Conservation (phyloP, 441 rosid species). For the Arabidopsis hybrid region DNA sequence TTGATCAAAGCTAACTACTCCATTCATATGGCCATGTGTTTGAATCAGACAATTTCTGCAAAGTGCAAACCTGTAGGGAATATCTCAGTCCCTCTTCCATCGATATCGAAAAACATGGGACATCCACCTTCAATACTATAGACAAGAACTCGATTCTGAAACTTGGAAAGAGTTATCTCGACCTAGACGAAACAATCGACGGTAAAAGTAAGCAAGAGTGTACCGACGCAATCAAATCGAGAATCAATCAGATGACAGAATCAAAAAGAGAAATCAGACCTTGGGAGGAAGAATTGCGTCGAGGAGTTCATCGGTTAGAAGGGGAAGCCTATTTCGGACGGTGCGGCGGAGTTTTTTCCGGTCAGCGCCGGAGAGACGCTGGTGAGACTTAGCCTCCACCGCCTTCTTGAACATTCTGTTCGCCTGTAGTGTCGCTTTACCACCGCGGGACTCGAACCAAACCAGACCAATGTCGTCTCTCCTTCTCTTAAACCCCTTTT, state of each 20-base stretch:
- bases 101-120: slow-evolving; percentile 87
- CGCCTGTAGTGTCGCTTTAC: slow-evolving; percentile 17
- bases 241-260: slow-evolving; percentile 19
- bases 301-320: slow-evolving; percentile 73
- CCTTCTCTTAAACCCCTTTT: slow-evolving; percentile 21
- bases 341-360: slow-evolving; percentile 80
- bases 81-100: slow-evolving; percentile 85
- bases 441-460: slow-evolving; percentile 26
- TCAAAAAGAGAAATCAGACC: slow-evolving; percentile 42
- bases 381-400: slow-evolving; percentile 85
- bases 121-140: slow-evolving; percentile 81
- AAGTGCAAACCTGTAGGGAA: slow-evolving; percentile 82
- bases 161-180: slow-evolving; percentile 79
- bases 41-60: slow-evolving; percentile 13
- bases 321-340: slow-evolving; percentile 65
- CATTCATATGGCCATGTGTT: background rate
- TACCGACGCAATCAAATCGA: slow-evolving; percentile 9
- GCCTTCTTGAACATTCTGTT: slow-evolving; percentile 88
- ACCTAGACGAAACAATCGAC: slow-evolving; percentile 53
- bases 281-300: slow-evolving; percentile 85
- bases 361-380: slow-evolving; percentile 96
- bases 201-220: background rate
- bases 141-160: slow-evolving; percentile 81
- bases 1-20: background rate
- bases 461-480: slow-evolving; percentile 10